Evolutionary conservation across 495 filamentous ascomycete genomes (phyloP).

Genomic region (Stereocaulon alpinum): DNA sequence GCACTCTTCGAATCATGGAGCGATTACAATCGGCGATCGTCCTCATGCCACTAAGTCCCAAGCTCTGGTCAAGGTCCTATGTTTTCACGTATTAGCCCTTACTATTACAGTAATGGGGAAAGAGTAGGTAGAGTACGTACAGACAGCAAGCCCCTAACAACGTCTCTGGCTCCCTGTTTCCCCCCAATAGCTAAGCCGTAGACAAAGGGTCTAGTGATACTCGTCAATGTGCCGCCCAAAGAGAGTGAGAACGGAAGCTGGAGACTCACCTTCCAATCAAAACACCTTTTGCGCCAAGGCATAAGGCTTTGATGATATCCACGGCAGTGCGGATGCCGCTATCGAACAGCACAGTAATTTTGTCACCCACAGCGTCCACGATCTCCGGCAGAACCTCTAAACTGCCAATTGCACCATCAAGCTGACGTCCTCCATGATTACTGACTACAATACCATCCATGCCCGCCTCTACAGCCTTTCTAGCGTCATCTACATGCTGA

Average conservation of each 20-base stretch:
- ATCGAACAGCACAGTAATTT: slow-evolving; percentile 39
- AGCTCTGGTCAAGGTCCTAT: slow-evolving; percentile 47
- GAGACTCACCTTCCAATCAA: slow-evolving; percentile 34
- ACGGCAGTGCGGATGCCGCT: slow-evolving; percentile 38
- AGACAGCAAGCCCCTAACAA: slow-evolving; percentile 26
- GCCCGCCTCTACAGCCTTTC: slow-evolving; percentile 42
- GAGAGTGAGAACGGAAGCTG: background rate
- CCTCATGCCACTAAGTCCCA: slow-evolving; percentile 47
- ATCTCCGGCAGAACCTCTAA: slow-evolving; percentile 49
- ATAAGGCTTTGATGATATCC: slow-evolving; percentile 42
- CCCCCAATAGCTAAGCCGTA: slow-evolving; percentile 27
- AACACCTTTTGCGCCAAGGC: slow-evolving; percentile 43
- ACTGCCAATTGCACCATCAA: slow-evolving; percentile 51
- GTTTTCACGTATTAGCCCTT: background rate
- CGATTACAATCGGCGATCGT: slow-evolving; percentile 43
- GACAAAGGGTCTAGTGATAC: slow-evolving; percentile 20
- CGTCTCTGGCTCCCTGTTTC: slow-evolving; percentile 24
- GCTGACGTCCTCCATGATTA: slow-evolving; percentile 53
- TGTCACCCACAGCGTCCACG: slow-evolving; percentile 37
- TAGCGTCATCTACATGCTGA: slow-evolving; percentile 43
- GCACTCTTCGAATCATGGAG: slow-evolving; percentile 40
- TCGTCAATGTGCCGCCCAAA: background rate
- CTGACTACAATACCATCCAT: slow-evolving; percentile 48
- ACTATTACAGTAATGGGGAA: background rate
- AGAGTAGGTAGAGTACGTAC: background rate